Base-by-base conservation (phyloP, 1,284 basidiomycete species). In the Papiliotrema nemorosa region DNA sequence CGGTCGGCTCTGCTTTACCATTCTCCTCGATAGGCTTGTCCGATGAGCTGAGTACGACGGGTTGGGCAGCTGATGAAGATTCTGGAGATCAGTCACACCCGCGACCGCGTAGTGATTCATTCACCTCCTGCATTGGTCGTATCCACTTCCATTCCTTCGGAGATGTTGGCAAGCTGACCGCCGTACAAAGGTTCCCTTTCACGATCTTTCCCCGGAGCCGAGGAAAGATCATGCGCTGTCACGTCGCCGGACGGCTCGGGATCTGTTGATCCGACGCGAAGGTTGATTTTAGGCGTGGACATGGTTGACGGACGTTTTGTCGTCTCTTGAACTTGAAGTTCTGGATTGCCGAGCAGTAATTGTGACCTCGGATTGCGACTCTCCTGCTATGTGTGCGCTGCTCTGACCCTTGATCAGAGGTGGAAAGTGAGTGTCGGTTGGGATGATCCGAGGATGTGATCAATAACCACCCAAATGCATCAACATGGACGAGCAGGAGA, bases 131-230 rank as follows among this genome's bases (percentile, higher is more conserved):
- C 40, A 7, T 37, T 37, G 35, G 54, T 38, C 22, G 48, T 50
- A 42, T 66, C 62, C n/a, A 64, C 54, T n/a, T 45, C 57, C 59
- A 59, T 54, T 26, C 60, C 64, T 26, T 62, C 55, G n/a, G 55
- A 59, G 52, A 76, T 69, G 58, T 75, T 76, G 1, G 61, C 61
- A 14, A 75, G 60, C 27, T 73, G 68, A 14, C 73, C 71, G 35
- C 70, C 69, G 46, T 72, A 69, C 24, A 75, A 46, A 6, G 73
- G 72, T 48, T 73, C 73, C 52, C 70, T 61, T 59, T 76, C 74
- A 47, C 71, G 61, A 50, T 75, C 73, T 50, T 76, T 76, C 21
- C 74, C 74, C 0, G 73, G 72, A 0, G 74, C 74, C 14, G 59
- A 48, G 5, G 68, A 49, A 21, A 72, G 55, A 51, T 75, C 70